Conservation (phyloP, 495 filamentous ascomycete species). For the Bathelium albidoporum region DNA sequence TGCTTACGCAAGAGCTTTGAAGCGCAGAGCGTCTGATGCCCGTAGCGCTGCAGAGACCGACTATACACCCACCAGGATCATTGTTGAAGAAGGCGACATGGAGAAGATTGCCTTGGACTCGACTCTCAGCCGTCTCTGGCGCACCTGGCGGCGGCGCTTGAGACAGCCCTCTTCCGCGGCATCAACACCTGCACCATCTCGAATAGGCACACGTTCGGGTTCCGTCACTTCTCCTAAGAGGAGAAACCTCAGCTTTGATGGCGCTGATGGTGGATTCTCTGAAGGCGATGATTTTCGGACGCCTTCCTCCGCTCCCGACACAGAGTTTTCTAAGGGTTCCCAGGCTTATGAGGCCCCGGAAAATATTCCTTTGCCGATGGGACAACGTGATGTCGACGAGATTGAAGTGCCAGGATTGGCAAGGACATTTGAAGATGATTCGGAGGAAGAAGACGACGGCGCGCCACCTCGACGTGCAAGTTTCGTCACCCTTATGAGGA, state of each 20-base stretch:
- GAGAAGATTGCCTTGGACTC: conserved; percentile 84
- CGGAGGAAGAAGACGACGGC: conserved; percentile 29
- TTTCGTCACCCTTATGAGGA: conserved; percentile 1
- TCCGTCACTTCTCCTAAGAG: background rate
- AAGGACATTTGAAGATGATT: conserved; percentile 40
- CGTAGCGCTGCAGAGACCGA: conserved; percentile 28
- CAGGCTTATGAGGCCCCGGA: background rate
- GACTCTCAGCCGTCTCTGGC: conserved; percentile 82
- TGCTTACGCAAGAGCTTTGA: conserved; percentile 59
- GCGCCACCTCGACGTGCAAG: background rate
- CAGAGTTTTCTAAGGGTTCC: background rate
- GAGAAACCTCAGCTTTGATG: background rate
- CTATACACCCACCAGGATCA: conserved; percentile 30
- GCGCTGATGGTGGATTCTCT: background rate
- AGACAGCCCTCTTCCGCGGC: conserved; percentile 6
- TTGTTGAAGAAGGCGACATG: conserved; percentile 85
- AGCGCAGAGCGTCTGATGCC: conserved; percentile 20
- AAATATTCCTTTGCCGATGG: conserved; percentile 53
- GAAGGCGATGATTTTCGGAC: background rate
- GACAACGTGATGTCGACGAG: conserved; percentile 60
- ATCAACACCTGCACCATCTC: background rate
- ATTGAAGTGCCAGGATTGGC: conserved; percentile 60
- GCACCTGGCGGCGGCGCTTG: conserved; percentile 73
- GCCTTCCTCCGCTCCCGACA: background rate
- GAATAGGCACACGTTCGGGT: background rate